Base-by-base conservation (phyloP, 148 eudicot genomes). In the Dianthus caryophyllus region DNA sequence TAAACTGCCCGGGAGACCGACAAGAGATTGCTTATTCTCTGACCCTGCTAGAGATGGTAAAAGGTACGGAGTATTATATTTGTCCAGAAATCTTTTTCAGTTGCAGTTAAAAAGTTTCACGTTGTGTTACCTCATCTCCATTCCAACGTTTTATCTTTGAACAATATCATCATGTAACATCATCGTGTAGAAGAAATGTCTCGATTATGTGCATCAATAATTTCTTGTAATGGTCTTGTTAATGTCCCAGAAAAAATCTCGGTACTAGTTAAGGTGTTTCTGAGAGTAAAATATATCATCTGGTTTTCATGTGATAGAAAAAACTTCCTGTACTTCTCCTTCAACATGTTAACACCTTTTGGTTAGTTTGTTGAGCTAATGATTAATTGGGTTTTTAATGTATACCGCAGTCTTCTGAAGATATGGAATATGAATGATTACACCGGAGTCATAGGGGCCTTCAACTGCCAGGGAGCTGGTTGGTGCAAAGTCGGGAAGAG, bases 391-490 rank as follows among this genome's bases (percentile, higher is more conserved):
- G 29, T 46, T 41, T 59, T 41, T 59, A 54, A 53, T 60, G 8
- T 57, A 48, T 71, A 9, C 6, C 54, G 64, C 84, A 88, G 95
- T 78, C 82, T 88, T 56, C 47, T 88, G 57, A 91, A 91, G 77
- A 88, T 91, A 54, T 88, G 97, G 97, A 91, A 91, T 73, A 73
- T 91, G 69, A 88, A 91, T 69, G 85, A 91, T 52, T 82, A 61
- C 76, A 86, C 71, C 64, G 96, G 96, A 75, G 88, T 91, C 24
- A 75, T 91, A 41, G 97, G 97, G 30, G 88, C 79, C 47, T 91
- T 88, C 76, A 88, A 91, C 65, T 91, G 97, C 85, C 97, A 91
- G 78, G 97, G 96, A 76, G 97, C 97, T 21, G 97, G 90, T 14
- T 91, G 97, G 97, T 88, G 97, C 61, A 83, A 73, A 68, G 82